phyloP scores from a whole-genome alignment of 2,329 filamentous ascomycete genomes.

The Exophiala viscosa region DNA sequence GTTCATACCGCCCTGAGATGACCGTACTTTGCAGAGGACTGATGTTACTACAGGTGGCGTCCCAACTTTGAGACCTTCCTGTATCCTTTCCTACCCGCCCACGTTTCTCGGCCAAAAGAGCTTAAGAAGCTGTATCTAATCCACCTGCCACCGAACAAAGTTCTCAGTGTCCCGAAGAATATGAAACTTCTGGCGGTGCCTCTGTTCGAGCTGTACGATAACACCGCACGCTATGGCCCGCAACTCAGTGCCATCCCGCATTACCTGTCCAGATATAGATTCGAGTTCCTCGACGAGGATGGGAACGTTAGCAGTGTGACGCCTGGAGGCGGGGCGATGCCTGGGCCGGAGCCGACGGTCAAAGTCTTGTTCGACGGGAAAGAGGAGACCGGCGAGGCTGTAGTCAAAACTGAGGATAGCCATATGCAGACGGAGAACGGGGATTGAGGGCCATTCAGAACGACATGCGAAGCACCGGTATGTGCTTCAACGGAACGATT shows the following conservation, averaged over 20 bases:
- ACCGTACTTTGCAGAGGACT: not conserved
- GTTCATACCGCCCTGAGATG: not conserved
- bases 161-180: conserved; percentile 95
- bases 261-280: conserved; percentile 90
- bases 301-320: conserved; percentile 83
- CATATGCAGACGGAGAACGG: conserved; percentile 18
- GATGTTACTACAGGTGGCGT: conserved; percentile 57
- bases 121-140: conserved; percentile 99
- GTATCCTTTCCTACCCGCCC: conserved; percentile 96
- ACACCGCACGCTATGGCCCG: conserved; percentile 88
- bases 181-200: conserved; percentile 98
- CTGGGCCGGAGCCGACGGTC: conserved; percentile 11
- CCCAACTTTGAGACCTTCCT: conserved; percentile 99
- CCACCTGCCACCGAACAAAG: conserved; percentile 85
- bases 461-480: not conserved
- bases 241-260: conserved; percentile 96
- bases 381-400: not conserved
- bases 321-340: conserved; percentile 52
- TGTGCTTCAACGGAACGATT: too few species aligned
- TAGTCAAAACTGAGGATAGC: not conserved
- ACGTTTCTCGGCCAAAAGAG: conserved; percentile 95
- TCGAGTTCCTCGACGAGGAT: conserved; percentile 93
- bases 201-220: conserved; percentile 96
- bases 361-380: conserved; percentile 17
- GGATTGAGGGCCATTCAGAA: conserved; percentile 1